Evolutionary conservation across 768 basidiomycete species (phyloP).

Genomic region (Russula dissimulans): DNA sequence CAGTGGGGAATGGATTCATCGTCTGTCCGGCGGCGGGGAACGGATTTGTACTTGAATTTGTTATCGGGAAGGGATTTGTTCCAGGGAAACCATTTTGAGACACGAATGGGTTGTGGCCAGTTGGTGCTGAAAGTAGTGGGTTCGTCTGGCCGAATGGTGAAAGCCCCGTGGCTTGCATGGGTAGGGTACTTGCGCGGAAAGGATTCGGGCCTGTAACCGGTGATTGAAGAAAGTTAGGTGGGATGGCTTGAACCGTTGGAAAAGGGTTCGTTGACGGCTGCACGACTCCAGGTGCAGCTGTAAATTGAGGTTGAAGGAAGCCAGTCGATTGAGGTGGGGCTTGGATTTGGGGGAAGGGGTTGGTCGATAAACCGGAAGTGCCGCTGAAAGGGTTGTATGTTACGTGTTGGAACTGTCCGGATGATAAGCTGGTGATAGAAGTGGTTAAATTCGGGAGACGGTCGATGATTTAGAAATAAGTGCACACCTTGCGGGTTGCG

Average conservation of each 20-base stretch:
- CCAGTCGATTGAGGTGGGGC: slow-evolving; percentile 41
- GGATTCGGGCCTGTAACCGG: slow-evolving; percentile 53
- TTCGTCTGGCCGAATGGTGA: slow-evolving; percentile 13
- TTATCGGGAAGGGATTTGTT: background rate
- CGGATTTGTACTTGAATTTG: background rate
- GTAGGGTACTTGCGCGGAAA: slow-evolving; percentile 66
- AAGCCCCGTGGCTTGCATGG: slow-evolving; percentile 16
- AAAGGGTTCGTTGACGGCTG: slow-evolving; percentile 24
- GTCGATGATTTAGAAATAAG: background rate
- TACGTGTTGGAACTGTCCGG: slow-evolving; percentile 46
- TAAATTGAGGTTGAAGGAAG: slow-evolving; percentile 30
- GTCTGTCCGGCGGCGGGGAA: slow-evolving; percentile 1
- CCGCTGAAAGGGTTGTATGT: slow-evolving; percentile 70
- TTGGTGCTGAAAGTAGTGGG: slow-evolving; percentile 5
- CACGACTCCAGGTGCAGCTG: slow-evolving; percentile 5
- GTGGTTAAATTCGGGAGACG: background rate
- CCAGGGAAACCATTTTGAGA: slow-evolving; percentile 2
- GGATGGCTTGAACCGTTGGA: slow-evolving; percentile 46
- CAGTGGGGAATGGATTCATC: slow-evolving; percentile 10
- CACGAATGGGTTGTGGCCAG: slow-evolving; percentile 14
- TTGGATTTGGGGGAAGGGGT: slow-evolving; percentile 28
- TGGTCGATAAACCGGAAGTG: slow-evolving; percentile 46
- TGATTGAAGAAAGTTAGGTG: slow-evolving; percentile 39
- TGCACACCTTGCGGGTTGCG: slow-evolving; percentile 47
- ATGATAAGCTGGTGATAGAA: slow-evolving; percentile 33